Evolutionary conservation across 1,284 basidiomycete species (phyloP), one percentile per base, ranked within the genome.

Genomic region (Ceratobasidium sp.): DNA sequence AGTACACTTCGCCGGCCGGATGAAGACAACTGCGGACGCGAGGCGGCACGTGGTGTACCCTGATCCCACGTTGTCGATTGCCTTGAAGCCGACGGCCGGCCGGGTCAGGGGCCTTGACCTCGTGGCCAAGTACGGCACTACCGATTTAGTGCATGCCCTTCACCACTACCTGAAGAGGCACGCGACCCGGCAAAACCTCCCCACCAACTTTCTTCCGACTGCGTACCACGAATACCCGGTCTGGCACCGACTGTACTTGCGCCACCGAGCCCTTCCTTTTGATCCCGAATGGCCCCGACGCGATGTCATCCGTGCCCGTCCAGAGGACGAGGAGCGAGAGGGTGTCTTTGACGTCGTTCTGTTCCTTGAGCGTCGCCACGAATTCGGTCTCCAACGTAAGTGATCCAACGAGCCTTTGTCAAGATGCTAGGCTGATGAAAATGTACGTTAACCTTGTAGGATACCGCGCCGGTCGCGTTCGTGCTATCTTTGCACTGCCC

Each of bases 311-410:
- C 51, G 54, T 11, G 54, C 54, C 12, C 21, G 51, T 6, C 53
- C 66, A n/a, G 21, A n/a, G 8, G 6, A 28, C 12, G 14, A n/a
- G 7, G 18, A 42, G 25, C 25, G 79, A 6, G 80, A 79, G 5
- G 60, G 21, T 11, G 23, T 25, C 8, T 69, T 54, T 18, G 66
- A 69, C 48, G 42, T 48, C 25, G 54, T 42, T 1, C 25, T 69
- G 21, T 28, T 56, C 12, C 9, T 44, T 4, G 21, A 59, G 6
- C 18, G n/a, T 25, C 11, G n/a, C 11, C 40, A 69, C 21, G 40
- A 18, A 18, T 46, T 54, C 23, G 53, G 40, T 4, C 18, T 62
- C 12, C 23, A 44, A 14, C 21, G 60, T 62, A 61, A 81, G 77
- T 70, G 1, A 8, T 9, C 4, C 36, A 6, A 38, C 11, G 36